Evolutionary conservation across 148 eudicot genomes (phyloP), one percentile per base, ranked within the genome.

Genomic region (Persicaria maculosa): DNA sequence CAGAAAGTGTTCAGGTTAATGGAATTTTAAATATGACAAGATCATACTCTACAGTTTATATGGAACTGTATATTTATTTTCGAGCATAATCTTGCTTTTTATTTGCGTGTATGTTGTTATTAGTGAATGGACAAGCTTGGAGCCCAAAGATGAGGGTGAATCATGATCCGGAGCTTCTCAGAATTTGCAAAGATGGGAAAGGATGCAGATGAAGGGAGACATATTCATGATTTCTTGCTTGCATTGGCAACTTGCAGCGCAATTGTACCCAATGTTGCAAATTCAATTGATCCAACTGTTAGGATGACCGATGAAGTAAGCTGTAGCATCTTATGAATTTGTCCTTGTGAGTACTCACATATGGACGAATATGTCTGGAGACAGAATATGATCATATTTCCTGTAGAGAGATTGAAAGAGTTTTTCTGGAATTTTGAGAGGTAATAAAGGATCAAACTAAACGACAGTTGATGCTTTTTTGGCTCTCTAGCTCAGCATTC

Each of bases 221-320:
- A 75, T 71, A 76, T 84, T 75, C 72, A 78, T 79, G 83, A 90
- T 77, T 96, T 96, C 85, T 91, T 96, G 73, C 90, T 96, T 78
- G 97, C 97, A 59, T 83, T 89, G 83, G 97, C 97, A 40, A 91
- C 99, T 79, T 96, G 99, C 84, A 92, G 93, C 79, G 93, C 99
- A 20, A 96, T 96, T 54, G 97, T 96, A 72, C 99, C 99, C 74
- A 83, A 92, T 57, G 81, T 91, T 74, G 72, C 79, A 22, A 84
- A 84, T 75, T 82, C 93, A 47, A 67, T 86, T 52, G 91, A 88
- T 81, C 81, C 95, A 76, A 52, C 81, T 48, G 80, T 80, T 78
- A 88, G 80, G 79, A 62, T 86, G 52, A 78, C 92, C 77, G 99
- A 96, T 75, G 86, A 97, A 87, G 76, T 96, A 85, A 87, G 97